These are phyloP conservation scores for Penicillium sp. DNA, from an alignment of 2,329 filamentous ascomycete genomes.

Conservation along the genomic window DNA sequence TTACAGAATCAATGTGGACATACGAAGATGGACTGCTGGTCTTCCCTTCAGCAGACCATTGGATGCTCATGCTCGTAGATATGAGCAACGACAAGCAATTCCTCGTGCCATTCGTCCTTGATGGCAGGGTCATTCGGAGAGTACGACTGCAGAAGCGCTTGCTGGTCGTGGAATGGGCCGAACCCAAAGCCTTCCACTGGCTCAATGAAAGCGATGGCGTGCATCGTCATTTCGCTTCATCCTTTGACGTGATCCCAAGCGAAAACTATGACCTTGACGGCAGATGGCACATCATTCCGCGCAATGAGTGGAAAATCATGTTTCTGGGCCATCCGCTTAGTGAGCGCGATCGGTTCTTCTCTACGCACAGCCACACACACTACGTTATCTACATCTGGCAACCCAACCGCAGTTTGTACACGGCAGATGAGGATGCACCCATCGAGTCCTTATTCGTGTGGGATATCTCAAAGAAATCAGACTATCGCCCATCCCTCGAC, in stretches of 20 bases:
- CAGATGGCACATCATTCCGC: slow-evolving; percentile 56
- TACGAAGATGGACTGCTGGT: slow-evolving; percentile 64
- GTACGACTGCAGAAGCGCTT: slow-evolving; percentile 60
- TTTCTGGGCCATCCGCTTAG: slow-evolving; percentile 62
- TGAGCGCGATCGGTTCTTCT: slow-evolving; percentile 67
- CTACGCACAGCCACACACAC: slow-evolving; percentile 63
- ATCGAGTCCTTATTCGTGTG: slow-evolving; percentile 65
- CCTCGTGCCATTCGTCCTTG: slow-evolving; percentile 59
- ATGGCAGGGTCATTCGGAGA: slow-evolving; percentile 60
- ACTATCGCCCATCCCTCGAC: slow-evolving; percentile 59
- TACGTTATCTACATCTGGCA: slow-evolving; percentile 70
- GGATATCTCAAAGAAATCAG: slow-evolving; percentile 61
- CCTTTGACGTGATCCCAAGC: slow-evolving; percentile 56
- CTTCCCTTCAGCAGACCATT: slow-evolving; percentile 52
- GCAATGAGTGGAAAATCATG: slow-evolving; percentile 67
- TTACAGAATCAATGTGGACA: slow-evolving; percentile 58
- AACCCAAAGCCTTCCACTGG: slow-evolving; percentile 58
- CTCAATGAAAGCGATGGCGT: slow-evolving; percentile 59
- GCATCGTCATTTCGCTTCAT: slow-evolving; percentile 65
- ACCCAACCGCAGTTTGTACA: slow-evolving; percentile 61
- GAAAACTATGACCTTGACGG: slow-evolving; percentile 19
- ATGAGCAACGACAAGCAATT: slow-evolving; percentile 53
- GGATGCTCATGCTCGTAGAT: slow-evolving; percentile 56
- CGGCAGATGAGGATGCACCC: slow-evolving; percentile 60
- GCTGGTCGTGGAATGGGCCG: slow-evolving; percentile 70